These are phyloP conservation scores for Elsinoe batatas DNA, from an alignment of 2,329 filamentous ascomycete genomes.

Conservation along the genomic window DNA sequence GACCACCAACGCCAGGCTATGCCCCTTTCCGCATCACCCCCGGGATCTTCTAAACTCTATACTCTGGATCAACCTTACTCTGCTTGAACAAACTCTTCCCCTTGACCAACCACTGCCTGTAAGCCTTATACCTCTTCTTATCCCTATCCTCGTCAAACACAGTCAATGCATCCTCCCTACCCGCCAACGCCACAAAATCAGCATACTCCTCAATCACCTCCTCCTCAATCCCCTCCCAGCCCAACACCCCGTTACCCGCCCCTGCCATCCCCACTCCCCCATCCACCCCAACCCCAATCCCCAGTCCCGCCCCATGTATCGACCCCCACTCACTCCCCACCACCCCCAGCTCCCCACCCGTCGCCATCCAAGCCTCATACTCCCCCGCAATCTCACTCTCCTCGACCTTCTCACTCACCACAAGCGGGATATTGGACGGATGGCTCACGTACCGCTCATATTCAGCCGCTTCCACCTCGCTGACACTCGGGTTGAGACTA, in stretches of 20 bases:
- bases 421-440: conserved; percentile 77
- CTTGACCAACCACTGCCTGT: conserved; percentile 75
- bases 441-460: conserved; percentile 85
- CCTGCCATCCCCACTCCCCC: not conserved
- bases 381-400: conserved; percentile 35
- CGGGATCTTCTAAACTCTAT: conserved; percentile 14
- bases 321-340: conserved; percentile 28
- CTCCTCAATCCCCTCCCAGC: conserved; percentile 43
- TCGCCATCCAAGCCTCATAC: conserved; percentile 5
- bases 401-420: conserved; percentile 59
- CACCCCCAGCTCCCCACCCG: conserved; percentile 23
- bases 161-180: conserved; percentile 74
- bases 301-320: conserved; percentile 43
- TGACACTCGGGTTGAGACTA: conserved; percentile 77
- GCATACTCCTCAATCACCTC: conserved; percentile 59
- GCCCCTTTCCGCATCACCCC: not conserved
- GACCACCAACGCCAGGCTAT: no score
- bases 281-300: conserved; percentile 14
- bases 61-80: conserved; percentile 46
- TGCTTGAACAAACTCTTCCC: conserved; percentile 97
- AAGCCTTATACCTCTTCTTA: conserved; percentile 96
- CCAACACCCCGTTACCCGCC: conserved; percentile 42
- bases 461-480: conserved; percentile 65
- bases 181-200: conserved; percentile 56
- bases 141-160: conserved; percentile 76